phyloP scores from a whole-genome alignment of 164 flowering plant species.

The Vitis vinifera region ASM3070453v1 NC_081820.1:2305501-2306000 shows the following conservation, averaged over 20 bases:
- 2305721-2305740: constrained; percentile 53
- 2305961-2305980: too few relatives aligned
- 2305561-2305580: constrained; percentile 41
- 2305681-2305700: constrained; percentile 40
- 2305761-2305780: constrained; percentile 16
- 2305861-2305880: too few relatives aligned
- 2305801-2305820: too few relatives aligned
- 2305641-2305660: constrained; percentile 48
- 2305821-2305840: too few relatives aligned
- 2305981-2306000: too few relatives aligned
- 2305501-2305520: constrained; percentile 39
- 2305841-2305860: too few relatives aligned
- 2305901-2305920: too few relatives aligned
- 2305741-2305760: constrained; percentile 51
- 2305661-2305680: constrained; percentile 47
- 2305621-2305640: constrained; percentile 9
- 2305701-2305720: constrained; percentile 35
- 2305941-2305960: too few relatives aligned
- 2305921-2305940: too few relatives aligned
- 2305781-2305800: background rate
- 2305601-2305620: background rate
- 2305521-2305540: constrained; percentile 31
- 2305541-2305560: constrained; percentile 23
- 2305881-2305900: too few relatives aligned
- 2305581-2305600: constrained; percentile 27